These are phyloP conservation scores for Rutstroemia sp. DNA, from an alignment of 2,329 filamentous ascomycete genomes.

Conservation along the genomic window DNA sequence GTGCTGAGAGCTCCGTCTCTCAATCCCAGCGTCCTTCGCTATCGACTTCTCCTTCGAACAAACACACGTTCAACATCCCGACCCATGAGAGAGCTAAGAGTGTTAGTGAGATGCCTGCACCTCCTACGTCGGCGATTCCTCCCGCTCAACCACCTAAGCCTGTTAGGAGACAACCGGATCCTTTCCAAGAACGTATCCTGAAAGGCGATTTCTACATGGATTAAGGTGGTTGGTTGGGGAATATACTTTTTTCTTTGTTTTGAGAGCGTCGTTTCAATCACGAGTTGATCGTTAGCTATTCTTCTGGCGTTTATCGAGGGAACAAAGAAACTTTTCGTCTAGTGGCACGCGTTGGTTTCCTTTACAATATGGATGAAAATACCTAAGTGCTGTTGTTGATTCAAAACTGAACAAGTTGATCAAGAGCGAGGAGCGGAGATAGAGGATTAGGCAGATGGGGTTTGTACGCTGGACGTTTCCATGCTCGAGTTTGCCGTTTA, in stretches of 20 bases:
- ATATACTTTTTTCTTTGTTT: not conserved
- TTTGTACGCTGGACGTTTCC: constrained; percentile 24
- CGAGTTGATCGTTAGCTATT: not conserved
- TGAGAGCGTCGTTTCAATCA: not conserved
- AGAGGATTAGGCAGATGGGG: not conserved
- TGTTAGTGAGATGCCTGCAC: constrained; percentile 54
- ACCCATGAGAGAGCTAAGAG: constrained; percentile 63
- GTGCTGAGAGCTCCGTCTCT: constrained; percentile 72
- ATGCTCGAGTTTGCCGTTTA: not conserved
- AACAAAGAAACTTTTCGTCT: not conserved
- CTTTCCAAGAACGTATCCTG: constrained; percentile 92
- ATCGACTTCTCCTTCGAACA: constrained; percentile 41
- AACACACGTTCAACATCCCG: constrained; percentile 23
- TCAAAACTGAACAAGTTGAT: too few species aligned
- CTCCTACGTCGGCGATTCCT: constrained; percentile 37
- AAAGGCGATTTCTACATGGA: constrained; percentile 99
- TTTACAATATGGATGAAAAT: constrained; percentile 9
- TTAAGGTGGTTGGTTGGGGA: constrained; percentile 33
- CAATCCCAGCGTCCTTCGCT: constrained; percentile 47
- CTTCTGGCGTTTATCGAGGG: not conserved
- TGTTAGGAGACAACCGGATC: constrained; percentile 66
- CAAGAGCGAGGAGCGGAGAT: not conserved
- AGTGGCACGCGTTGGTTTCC: not conserved
- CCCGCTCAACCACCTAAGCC: constrained; percentile 36
- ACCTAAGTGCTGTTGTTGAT: too few species aligned